Conservation (phyloP, 1,284 basidiomycete species). For the Cutaneotrichosporon cavernicola region DNA sequence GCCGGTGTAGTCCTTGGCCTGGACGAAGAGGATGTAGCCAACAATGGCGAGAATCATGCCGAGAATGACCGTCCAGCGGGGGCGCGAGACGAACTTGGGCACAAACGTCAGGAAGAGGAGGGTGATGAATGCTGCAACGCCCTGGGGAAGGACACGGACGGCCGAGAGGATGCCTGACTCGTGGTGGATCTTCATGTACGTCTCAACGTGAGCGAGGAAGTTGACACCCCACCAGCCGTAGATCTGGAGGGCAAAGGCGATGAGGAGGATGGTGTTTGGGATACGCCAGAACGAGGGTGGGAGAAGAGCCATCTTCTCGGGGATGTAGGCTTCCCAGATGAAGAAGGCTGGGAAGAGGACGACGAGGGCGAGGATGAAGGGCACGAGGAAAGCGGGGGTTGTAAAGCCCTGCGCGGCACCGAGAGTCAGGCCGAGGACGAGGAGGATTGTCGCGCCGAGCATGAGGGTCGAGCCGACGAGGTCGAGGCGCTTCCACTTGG, state of each 20-base stretch:
- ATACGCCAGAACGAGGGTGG: constrained; percentile 43
- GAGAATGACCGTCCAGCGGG: constrained; percentile 34
- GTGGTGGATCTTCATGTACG: constrained; percentile 25
- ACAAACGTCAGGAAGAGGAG: constrained; percentile 22
- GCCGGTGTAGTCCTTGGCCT: not conserved
- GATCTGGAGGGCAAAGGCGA: constrained; percentile 39
- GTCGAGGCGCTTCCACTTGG: constrained; percentile 44
- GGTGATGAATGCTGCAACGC: constrained; percentile 26
- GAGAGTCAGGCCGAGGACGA: constrained; percentile 49
- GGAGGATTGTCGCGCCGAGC: constrained; percentile 42
- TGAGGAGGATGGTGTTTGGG: constrained; percentile 44
- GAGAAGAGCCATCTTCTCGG: constrained; percentile 42
- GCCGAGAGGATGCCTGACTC: constrained; percentile 36
- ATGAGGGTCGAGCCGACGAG: constrained; percentile 41
- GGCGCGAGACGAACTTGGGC: constrained; percentile 27
- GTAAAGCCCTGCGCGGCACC: constrained; percentile 46
- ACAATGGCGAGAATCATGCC: constrained; percentile 32
- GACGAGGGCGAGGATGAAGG: constrained; percentile 44
- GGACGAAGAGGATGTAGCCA: constrained; percentile 32
- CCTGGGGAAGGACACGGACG: constrained; percentile 36
- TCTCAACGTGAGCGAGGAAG: constrained; percentile 30
- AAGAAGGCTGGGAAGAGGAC: constrained; percentile 39
- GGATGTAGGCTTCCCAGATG: constrained; percentile 38
- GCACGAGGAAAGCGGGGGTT: constrained; percentile 46
- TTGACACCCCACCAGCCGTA: constrained; percentile 45